Base-by-base conservation (phyloP, 306 rosid genomes). In the Pachyrhizus erosus region DNA sequence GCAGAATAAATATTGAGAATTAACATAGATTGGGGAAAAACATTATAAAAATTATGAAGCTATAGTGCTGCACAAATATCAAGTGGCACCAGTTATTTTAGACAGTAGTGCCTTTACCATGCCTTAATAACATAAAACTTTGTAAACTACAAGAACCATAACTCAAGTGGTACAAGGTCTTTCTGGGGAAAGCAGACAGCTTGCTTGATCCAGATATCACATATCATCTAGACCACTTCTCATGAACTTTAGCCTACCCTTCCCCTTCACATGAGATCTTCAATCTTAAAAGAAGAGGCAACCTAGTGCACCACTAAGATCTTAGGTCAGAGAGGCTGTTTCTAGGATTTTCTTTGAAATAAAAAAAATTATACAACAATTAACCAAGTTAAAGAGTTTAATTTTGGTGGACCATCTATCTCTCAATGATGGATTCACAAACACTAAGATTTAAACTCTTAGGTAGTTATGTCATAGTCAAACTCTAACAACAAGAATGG, bases 1-100 rank as follows among this genome's bases (percentile, higher is more conserved):
- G 45, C 4, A 65, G 23, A 73, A 57, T 57, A 60, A 37, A 82
- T 39, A 71, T 13, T 11, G 69, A 77, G 24, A 65, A 84, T 15
- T 23, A 43, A 33, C 18, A 73, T 29, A 70, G 2, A 79, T n/a
- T 23, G 23, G 45, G 33, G 7, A 11, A 75, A 39, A 85, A 75
- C 18, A 62, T 24, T 62, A 69, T 76, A 33, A 54, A 79, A 66
- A 14, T 2, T 29, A 61, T 27, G 12, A 81, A 71, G 51, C 20
- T 58, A 67, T 27, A 46, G 51, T 66, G 75, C 11, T 18, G n/a
- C 11, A 61, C 20, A n/a, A 17, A 5, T 23, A 62, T 81, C 67
- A 66, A 46, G 26, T 71, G 33, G 61, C 15, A 68, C 49, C 51
- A 39, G 26, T 67, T 18, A 42, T 9, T 13, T 8, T 29, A 65